Base-by-base conservation (phyloP, 2,329 filamentous ascomycete genomes). In the Chrysosporium keratinophilum region DNA sequence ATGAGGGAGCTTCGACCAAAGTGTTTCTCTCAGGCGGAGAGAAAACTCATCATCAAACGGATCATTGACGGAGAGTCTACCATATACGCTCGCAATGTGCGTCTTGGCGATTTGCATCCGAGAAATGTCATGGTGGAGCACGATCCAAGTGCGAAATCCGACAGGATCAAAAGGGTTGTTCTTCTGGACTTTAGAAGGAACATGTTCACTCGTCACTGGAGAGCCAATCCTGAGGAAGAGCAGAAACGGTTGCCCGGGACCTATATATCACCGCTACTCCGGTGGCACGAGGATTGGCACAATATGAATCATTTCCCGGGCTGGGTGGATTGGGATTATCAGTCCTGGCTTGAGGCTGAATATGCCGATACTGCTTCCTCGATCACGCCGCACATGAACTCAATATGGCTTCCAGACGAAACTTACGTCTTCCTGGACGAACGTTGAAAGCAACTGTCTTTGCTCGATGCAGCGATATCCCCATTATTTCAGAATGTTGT, bases 21-120 rank as follows among this genome's bases (percentile, higher is more conserved):
- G 2, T 37, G 57, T 23, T 56, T 56, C 31, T 33, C 57, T 3
- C 48, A 50, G 35, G 11, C 10, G n/a, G 50, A 54, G 14, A 50
- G 55, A 17, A 55, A 58, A 37, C 23, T 23, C 6, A 56, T 58
- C 31, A 53, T 58, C 52, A 59, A 58, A 40, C 49, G 19, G 14
- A 42, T 58, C 10, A 11, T 58, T 11, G 54, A 58, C 20, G 50
- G 50, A 23, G 56, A 59, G 50, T 50, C 56, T 17, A 17, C 34
- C 9, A 34, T 58, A 15, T 58, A 58, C 51, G 35, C 50, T 15
- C 33, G 51, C 31, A 43, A 59, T 52, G 33, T 59, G 12, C 14
- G 34, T 11, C 45, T 58, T 37, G 19, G 17, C n/a, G 57, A 60
- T 40, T 54, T 56, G 12, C 54, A 58, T 17, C 57, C 55, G 7